phyloP scores from a whole-genome alignment of 331 rosid genomes.

The Acacia pycnantha region DNA sequence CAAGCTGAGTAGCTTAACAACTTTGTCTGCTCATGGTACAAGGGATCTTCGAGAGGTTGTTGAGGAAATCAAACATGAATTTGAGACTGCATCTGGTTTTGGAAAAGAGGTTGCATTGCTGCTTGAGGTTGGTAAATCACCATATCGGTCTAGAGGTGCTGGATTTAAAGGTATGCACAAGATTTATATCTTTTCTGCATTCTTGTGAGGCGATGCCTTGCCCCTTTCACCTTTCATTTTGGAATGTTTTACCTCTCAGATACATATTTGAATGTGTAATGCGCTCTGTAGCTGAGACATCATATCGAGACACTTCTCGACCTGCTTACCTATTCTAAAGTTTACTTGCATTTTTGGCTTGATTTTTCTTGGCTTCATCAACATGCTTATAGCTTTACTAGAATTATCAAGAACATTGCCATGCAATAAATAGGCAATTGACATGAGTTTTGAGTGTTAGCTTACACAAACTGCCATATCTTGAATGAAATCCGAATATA shows the following conservation, averaged over 20 bases:
- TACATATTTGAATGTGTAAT: neutral
- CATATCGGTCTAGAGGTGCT: slow-evolving; percentile 64
- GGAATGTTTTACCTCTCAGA: neutral
- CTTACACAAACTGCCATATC: neutral
- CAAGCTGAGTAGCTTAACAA: slow-evolving; percentile 63
- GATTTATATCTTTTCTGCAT: neutral
- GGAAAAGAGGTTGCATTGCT: slow-evolving; percentile 89
- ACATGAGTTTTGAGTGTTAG: slow-evolving; percentile 1
- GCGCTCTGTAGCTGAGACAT: neutral
- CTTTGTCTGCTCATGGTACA: slow-evolving; percentile 70
- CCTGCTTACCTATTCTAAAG: neutral
- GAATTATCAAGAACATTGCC: slow-evolving; percentile 9
- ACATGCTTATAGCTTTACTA: neutral
- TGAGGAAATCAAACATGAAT: slow-evolving; percentile 78
- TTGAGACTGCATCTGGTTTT: slow-evolving; percentile 72
- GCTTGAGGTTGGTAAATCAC: slow-evolving; percentile 89
- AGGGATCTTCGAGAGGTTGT: slow-evolving; percentile 90
- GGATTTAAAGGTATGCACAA: slow-evolving; percentile 64
- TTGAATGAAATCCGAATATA: neutral
- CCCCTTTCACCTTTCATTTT: neutral
- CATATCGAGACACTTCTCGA: neutral
- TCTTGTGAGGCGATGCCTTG: neutral
- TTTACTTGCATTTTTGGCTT: neutral
- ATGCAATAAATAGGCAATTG: neutral
- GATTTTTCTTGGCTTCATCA: neutral